Evolutionary conservation across 2,329 filamentous ascomycete species (phyloP), one percentile per base, ranked within the genome.

Genomic region (Penicillium sp.): DNA sequence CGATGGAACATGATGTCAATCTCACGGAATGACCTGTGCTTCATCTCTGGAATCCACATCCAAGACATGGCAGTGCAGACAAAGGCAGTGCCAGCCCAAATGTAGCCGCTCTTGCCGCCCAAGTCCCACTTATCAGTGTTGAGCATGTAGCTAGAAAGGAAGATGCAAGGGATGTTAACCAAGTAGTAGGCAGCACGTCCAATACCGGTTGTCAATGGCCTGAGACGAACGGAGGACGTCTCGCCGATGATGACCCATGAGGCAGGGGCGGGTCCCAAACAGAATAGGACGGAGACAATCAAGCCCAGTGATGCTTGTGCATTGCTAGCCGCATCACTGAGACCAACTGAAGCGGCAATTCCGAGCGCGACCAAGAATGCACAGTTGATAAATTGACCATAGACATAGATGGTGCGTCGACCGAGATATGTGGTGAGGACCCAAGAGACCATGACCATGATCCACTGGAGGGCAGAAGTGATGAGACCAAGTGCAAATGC

Each of bases 201-300:
- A 47, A 87, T 72, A 70, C 85, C 86, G 22, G 85, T 88, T 3
- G 83, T 88, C n/a, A 88, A 73, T 44, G 86, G 83, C 45, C 86
- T 71, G 29, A 88, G 84, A 57, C 86, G 85, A 51, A 88, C 80
- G 47, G 86, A 75, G 0, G 86, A 86, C 2, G 86, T 88, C 71
- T 88, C 86, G 61, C 82, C 84, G 44, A 88, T 88, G 61, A 88
- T 85, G 72, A 84, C 82, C 80, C 82, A 88, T 9, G 85, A 87
- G 39, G 83, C 82, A 44, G 86, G 86, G 2, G 83, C 86, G 24
- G 83, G 84, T 61, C 83, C 84, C 14, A 86, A 70, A 40, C 80
- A 82, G 75, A 87, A 89, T 31, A 87, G 71, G 52, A 89, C 82
- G 27, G 86, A 88, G 65, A 88, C 77, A 61, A 88, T 85, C 49